phyloP scores from a whole-genome alignment of 2,329 filamentous ascomycete genomes.

The Penicillium decumbens region DNA sequence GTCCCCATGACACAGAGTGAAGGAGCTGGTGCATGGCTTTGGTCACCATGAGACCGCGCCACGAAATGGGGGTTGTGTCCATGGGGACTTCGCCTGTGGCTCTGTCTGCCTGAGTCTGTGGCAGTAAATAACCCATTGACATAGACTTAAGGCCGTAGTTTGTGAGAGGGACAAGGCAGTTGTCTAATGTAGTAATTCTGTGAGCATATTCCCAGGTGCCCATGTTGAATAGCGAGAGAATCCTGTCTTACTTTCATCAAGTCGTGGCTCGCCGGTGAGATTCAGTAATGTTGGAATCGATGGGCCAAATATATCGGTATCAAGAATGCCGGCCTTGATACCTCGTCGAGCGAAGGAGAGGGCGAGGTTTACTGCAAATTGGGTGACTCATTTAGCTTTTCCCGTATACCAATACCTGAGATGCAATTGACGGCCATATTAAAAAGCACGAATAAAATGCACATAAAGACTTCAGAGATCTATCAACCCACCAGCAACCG shows the following conservation, averaged over 20 bases:
- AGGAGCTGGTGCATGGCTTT: slow-evolving; percentile 94
- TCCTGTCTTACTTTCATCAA: slow-evolving; percentile 63
- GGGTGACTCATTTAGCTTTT: slow-evolving; percentile 2
- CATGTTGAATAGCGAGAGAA: not conserved
- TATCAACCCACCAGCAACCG: slow-evolving; percentile 64
- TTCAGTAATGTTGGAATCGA: slow-evolving; percentile 88
- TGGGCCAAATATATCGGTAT: slow-evolving; percentile 95
- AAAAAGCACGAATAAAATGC: not conserved
- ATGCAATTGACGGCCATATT: not conserved
- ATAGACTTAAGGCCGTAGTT: slow-evolving; percentile 97
- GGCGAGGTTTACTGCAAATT: slow-evolving; percentile 64
- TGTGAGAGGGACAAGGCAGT: slow-evolving; percentile 72
- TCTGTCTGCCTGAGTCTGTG: slow-evolving; percentile 28
- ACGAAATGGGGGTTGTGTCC: slow-evolving; percentile 71
- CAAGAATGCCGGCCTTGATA: slow-evolving; percentile 78
- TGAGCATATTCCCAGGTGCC: not conserved
- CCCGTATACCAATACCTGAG: not conserved
- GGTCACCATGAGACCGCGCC: slow-evolving; percentile 96
- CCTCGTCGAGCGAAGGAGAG: slow-evolving; percentile 79
- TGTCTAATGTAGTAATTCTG: slow-evolving; percentile 25
- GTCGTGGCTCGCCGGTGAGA: slow-evolving; percentile 69
- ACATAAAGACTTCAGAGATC: not conserved
- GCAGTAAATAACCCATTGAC: slow-evolving; percentile 93
- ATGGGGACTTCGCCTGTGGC: slow-evolving; percentile 32
- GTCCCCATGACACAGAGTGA: slow-evolving; percentile 91